phyloP scores from a whole-genome alignment of 805 yeast species.

The Metschnikowia gruessii region DNA sequence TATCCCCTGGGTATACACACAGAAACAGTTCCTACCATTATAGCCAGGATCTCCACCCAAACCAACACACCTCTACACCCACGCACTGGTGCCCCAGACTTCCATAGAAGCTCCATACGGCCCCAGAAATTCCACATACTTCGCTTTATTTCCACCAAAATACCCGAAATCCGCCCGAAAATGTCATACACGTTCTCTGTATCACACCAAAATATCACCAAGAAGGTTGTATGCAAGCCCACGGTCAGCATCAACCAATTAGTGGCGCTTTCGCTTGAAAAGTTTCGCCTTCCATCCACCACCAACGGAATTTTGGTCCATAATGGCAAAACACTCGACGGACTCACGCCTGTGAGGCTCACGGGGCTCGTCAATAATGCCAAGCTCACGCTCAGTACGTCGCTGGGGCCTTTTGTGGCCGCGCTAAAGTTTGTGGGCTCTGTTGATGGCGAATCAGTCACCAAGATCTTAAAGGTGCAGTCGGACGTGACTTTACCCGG shows the following conservation, averaged over 20 bases:
- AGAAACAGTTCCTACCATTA: too few species aligned
- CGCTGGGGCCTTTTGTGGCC: not conserved
- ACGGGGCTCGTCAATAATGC: constrained; percentile 34
- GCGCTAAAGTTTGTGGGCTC: constrained; percentile 12
- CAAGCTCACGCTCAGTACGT: constrained; percentile 24
- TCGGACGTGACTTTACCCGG: constrained; percentile 6
- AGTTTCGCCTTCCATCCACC: constrained; percentile 25
- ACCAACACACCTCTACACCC: too few species aligned
- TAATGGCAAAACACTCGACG: constrained; percentile 32
- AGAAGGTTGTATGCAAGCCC: constrained; percentile 28
- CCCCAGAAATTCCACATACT: too few species aligned
- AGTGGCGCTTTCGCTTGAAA: constrained; percentile 20
- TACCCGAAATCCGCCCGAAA: not conserved
- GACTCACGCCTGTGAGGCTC: constrained; percentile 31
- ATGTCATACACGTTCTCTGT: constrained; percentile 27
- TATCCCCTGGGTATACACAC: too few species aligned
- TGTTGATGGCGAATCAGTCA: constrained; percentile 4
- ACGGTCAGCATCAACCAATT: constrained; percentile 31
- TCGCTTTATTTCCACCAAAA: not conserved
- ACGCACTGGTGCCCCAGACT: too few species aligned
- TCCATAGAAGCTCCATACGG: too few species aligned
- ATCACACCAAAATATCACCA: constrained; percentile 22
- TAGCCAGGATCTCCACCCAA: too few species aligned
- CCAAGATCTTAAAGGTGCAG: constrained; percentile 9
- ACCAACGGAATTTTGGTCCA: constrained; percentile 26